Evolutionary conservation across 192 early-diverging fungal species (phyloP), one percentile per base, ranked within the genome.

Genomic region (Blastocladiella britannica): DNA sequence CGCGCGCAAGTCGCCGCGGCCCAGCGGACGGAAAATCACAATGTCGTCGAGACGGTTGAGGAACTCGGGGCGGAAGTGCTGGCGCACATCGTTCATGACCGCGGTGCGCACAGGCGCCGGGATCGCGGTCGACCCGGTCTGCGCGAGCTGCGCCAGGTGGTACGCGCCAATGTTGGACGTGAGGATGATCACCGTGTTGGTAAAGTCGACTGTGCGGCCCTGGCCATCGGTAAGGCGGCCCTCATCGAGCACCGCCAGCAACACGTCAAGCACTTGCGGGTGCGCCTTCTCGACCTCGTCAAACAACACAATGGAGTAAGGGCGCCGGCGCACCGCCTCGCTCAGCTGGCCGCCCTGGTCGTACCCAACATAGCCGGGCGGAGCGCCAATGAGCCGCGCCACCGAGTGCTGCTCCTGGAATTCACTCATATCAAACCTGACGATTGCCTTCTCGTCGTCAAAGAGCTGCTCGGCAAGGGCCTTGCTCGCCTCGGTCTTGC

Each of bases 261-360:
- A 62, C 47, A 89, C 72, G 58, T 87, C 87, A 22, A 85, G 72
- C 20, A 89, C 86, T 69, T 76, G 75, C 28, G 75, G 58, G 53
- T 99, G 91, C 2, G 93, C 93, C 72, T 99, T 99, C 60, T 99
- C 95, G 55, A 99, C 84, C 70, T 99, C 95, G 69, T 99, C 95
- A 63, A 99, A 87, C 25, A 99, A 78, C 24, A 99, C 72, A 6
- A 99, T 89, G 27, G 78, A 82, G 75, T 95, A 95, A 18, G 93
- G 91, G 29, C 82, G 78, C 57, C 87, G 76, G 53, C 95, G 81
- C 29, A 99, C 81, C 4, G 82, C 72, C 71, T 99, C 95, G 9
- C 91, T 98, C 47, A 99, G 71, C 62, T 99, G 87, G 5, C 93
- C 93, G 54, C 93, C 92, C 59, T 90, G 85, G 55, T 96, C 93